A percentile compares a stretch with the other conserved stretches of the same genome.
Evolutionary conservation across 495 filamentous ascomycete genomes (phyloP).

Genomic region (Penicillium simplicissimum): DNA sequence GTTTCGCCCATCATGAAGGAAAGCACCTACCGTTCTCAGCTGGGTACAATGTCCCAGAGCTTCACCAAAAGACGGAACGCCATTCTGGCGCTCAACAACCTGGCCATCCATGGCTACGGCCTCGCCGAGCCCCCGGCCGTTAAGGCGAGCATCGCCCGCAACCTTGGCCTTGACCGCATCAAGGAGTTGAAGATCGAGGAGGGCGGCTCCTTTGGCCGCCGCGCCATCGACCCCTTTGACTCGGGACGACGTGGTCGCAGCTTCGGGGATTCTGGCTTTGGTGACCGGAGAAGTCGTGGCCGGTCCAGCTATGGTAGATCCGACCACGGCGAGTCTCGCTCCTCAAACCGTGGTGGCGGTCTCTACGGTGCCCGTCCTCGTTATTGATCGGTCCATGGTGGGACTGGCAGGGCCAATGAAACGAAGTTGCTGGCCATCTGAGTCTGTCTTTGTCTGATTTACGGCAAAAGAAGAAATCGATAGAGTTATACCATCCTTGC

Average conservation of each 20-base stretch:
- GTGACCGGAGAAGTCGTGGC: constrained; percentile 1
- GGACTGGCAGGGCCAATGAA: background rate
- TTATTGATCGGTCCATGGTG: background rate
- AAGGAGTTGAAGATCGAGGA: constrained; percentile 11
- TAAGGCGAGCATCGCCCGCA: constrained; percentile 32
- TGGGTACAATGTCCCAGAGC: constrained; percentile 38
- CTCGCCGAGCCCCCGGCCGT: constrained; percentile 59
- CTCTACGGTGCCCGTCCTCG: constrained; percentile 7
- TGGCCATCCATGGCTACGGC: constrained; percentile 61
- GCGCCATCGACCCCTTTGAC: constrained; percentile 7
- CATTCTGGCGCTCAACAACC: constrained; percentile 61
- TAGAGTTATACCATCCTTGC: constrained; percentile 27
- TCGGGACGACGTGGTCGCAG: background rate
- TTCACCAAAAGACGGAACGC: constrained; percentile 37
- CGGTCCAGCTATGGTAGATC: constrained; percentile 1
- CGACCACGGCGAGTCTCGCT: background rate
- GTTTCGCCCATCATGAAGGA: constrained; percentile 42
- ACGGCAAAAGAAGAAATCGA: constrained; percentile 16
- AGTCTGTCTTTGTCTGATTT: constrained; percentile 7
- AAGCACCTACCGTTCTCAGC: constrained; percentile 53
- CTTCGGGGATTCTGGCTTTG: constrained; percentile 3
- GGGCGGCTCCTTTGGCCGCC: constrained; percentile 1
- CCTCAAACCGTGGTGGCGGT: background rate
- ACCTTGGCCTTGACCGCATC: constrained; percentile 11
- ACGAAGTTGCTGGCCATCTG: constrained; percentile 6